These are phyloP conservation scores for Aspergillus awamori DNA, from an alignment of 2,329 filamentous ascomycete genomes.

Conservation along the genomic window DNA sequence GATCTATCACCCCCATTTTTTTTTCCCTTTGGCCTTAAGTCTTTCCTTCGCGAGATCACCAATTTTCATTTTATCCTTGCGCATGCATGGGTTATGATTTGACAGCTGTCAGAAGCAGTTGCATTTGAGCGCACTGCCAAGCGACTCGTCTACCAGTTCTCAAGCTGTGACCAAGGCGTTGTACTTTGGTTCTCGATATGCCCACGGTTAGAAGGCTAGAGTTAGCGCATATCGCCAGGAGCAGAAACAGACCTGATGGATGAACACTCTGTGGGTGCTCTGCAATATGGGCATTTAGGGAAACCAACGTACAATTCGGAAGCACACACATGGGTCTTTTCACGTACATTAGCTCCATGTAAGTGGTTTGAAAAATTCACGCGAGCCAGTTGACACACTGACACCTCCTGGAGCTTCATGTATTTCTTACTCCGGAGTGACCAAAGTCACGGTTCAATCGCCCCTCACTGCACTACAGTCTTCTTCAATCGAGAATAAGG, in stretches of 20 bases:
- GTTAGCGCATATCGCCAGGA: slow-evolving; percentile 30
- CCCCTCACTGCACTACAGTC: slow-evolving; percentile 20
- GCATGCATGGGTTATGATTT: slow-evolving; percentile 10
- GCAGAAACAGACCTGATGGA: slow-evolving; percentile 57
- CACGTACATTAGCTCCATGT: slow-evolving; percentile 40
- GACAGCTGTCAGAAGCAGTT: slow-evolving; percentile 12
- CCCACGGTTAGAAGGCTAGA: slow-evolving; percentile 22
- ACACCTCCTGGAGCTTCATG: slow-evolving; percentile 20
- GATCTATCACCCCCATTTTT: slow-evolving; percentile 12
- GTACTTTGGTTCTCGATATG: slow-evolving; percentile 32
- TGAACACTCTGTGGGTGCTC: slow-evolving; percentile 53
- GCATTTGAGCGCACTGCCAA: not conserved
- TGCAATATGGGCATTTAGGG: slow-evolving; percentile 63
- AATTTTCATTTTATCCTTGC: not conserved
- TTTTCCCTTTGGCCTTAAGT: not conserved
- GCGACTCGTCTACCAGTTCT: not conserved
- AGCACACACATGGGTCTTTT: slow-evolving; percentile 53
- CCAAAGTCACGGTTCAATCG: slow-evolving; percentile 30
- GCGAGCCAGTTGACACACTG: not conserved
- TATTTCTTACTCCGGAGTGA: slow-evolving; percentile 37
- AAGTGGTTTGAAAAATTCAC: slow-evolving; percentile 13
- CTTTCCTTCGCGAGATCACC: not conserved
- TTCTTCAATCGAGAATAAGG: slow-evolving; percentile 25
- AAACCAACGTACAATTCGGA: slow-evolving; percentile 54
- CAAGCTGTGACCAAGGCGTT: slow-evolving; percentile 3